Base-by-base conservation (phyloP, 176 grass and related monocot species). In the Avena eriantha region DNA sequence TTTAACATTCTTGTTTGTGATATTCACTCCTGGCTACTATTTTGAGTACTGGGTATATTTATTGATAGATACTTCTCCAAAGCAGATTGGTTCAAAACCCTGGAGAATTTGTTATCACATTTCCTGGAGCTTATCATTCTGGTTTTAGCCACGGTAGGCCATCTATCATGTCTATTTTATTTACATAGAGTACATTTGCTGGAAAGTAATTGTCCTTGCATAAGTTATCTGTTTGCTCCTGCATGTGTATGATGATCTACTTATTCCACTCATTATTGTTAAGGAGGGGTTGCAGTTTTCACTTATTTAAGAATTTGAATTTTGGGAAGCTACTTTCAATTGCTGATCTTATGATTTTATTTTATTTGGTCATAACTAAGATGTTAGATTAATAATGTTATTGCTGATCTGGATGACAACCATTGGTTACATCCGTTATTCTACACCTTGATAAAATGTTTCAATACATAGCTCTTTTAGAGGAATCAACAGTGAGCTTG, bases 61-160 rank as follows among this genome's bases (percentile, higher is more conserved):
- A 82, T 91, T 89, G 83, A 81, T 82, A 87, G 82, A 85, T 89
- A 69, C 76, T 90, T 93, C 82, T 88, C 79, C 67, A 75, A 89
- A 94, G 79, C 97, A 99, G 97, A 89, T 94, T 99, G 92, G 97
- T 99, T 84, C 97, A 99, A 87, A 99, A 96, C 85, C 87, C 92
- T 91, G 97, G 97, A 88, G 97, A 99, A 48, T 99, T 99, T 92
- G 90, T 99, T 83, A 95, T 99, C 77, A 99, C 97, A 18, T 96
- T 99, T 73, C 97, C 97, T 88, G 97, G 97, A 89, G 93, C 97
- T 86, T 99, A 99, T 93, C 97, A 99, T 90, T 93, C 92, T 82
- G 97, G 97, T 72, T 99, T 99, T 87, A 99, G 94, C 87, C 97
- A 96, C 65, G 97, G 94, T 99, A 94, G 74, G 76, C 24, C 69